Evolutionary conservation across 1,284 basidiomycete genomes (phyloP).

Genomic region (Cystobasidium pallidum): DNA sequence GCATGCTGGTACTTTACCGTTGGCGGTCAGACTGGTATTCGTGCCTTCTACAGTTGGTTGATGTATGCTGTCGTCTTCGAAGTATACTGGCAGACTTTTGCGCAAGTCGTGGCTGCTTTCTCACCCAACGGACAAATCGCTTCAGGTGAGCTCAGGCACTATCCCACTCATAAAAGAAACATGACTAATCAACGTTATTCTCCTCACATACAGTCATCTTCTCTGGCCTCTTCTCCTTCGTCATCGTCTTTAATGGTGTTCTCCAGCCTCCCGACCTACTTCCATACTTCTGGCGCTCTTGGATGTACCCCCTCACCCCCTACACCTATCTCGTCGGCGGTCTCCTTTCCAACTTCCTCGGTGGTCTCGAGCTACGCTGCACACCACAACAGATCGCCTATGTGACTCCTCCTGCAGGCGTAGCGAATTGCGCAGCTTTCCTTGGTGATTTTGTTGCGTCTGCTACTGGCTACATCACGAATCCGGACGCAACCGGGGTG

Average conservation of each 20-base stretch:
- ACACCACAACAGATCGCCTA: slow-evolving; percentile 21
- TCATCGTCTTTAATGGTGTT: slow-evolving; percentile 39
- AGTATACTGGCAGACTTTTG: slow-evolving; percentile 63
- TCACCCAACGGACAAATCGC: slow-evolving; percentile 67
- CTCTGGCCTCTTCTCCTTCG: slow-evolving; percentile 22
- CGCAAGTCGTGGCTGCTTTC: slow-evolving; percentile 68
- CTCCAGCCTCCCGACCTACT: slow-evolving; percentile 33
- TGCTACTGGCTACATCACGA: slow-evolving; percentile 56
- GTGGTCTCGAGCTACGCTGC: slow-evolving; percentile 23
- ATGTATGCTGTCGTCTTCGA: slow-evolving; percentile 58
- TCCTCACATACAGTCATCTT: slow-evolving; percentile 29
- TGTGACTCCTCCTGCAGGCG: slow-evolving; percentile 32
- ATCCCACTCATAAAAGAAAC: not conserved
- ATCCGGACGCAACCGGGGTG: slow-evolving; percentile 51
- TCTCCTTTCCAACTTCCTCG: slow-evolving; percentile 22
- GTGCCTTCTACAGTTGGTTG: slow-evolving; percentile 35
- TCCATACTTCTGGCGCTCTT: slow-evolving; percentile 42
- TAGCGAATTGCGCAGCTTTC: slow-evolving; percentile 33
- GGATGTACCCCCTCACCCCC: slow-evolving; percentile 39
- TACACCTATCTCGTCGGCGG: slow-evolving; percentile 29
- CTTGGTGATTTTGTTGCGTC: slow-evolving; percentile 32
- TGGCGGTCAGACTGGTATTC: slow-evolving; percentile 44
- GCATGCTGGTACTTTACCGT: slow-evolving; percentile 60
- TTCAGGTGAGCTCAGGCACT: slow-evolving; percentile 5
- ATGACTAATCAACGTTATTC: not conserved